A percentile compares a stretch with the other conserved stretches of the same genome.
These are phyloP conservation scores for Metarhizium sp. DNA, from an alignment of 2,329 filamentous ascomycete species.

Conservation along the genomic window DNA sequence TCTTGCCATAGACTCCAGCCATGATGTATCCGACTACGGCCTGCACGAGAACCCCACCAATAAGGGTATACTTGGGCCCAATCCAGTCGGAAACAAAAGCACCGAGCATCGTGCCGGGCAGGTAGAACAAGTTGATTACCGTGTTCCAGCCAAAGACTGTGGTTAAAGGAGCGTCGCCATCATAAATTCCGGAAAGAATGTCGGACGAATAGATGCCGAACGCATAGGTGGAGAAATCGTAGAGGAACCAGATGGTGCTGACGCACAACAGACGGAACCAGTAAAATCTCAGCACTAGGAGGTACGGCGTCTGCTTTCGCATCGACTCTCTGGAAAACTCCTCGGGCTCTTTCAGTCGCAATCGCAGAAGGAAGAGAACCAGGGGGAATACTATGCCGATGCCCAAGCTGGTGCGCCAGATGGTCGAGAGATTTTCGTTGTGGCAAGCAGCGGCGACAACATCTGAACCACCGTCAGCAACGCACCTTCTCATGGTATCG, in stretches of 20 bases:
- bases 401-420: conserved; percentile 76
- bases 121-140: conserved; percentile 79
- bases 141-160: conserved; percentile 83
- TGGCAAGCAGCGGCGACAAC: conserved; percentile 47
- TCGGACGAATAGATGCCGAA: conserved; percentile 78
- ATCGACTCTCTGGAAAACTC: conserved; percentile 65
- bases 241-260: conserved; percentile 75
- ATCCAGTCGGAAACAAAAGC: conserved; percentile 69
- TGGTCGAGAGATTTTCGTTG: conserved; percentile 56
- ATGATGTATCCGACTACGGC: conserved; percentile 80
- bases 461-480: conserved; percentile 15
- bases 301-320: conserved; percentile 48
- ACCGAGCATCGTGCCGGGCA: conserved; percentile 72
- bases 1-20: conserved; percentile 64
- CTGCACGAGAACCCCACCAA: conserved; percentile 61
- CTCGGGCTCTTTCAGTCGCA: conserved; percentile 69
- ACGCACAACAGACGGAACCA: conserved; percentile 63
- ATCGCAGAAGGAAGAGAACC: conserved; percentile 58
- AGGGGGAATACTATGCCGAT: conserved; percentile 72
- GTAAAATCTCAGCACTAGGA: conserved; percentile 55
- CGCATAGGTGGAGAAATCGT: conserved; percentile 80
- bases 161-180: conserved; percentile 52
- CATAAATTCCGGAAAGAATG: conserved; percentile 60
- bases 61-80: conserved; percentile 67
- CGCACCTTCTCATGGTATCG: not conserved